These are phyloP conservation scores for Endothia cerciana DNA, from an alignment of 2,329 filamentous ascomycete species.

Conservation along the genomic window DNA sequence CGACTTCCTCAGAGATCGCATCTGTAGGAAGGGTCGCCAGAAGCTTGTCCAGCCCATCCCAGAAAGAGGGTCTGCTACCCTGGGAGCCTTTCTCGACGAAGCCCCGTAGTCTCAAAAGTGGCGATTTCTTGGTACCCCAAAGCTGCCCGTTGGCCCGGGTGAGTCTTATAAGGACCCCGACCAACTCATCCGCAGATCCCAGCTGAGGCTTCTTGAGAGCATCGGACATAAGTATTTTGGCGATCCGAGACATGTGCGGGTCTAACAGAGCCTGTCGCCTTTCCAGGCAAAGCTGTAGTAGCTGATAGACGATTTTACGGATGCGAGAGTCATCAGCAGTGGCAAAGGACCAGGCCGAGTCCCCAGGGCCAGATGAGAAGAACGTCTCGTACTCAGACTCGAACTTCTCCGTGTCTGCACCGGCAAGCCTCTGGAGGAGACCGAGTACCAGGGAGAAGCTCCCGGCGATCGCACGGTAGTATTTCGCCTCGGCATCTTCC, in stretches of 20 bases:
- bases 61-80: slow-evolving; percentile 71
- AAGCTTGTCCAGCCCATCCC: slow-evolving; percentile 69
- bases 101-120: slow-evolving; percentile 61
- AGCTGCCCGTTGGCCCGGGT: slow-evolving; percentile 68
- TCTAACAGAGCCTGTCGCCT: slow-evolving; percentile 51
- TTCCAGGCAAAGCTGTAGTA: slow-evolving; percentile 54
- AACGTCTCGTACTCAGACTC: slow-evolving; percentile 66
- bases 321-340: slow-evolving; percentile 63
- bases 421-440: slow-evolving; percentile 53
- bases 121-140: slow-evolving; percentile 72
- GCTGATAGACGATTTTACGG: slow-evolving; percentile 54
- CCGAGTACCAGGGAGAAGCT: slow-evolving; percentile 59
- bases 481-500: slow-evolving; percentile 87
- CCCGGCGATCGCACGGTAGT: slow-evolving; percentile 70
- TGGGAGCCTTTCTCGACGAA: slow-evolving; percentile 87
- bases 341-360: slow-evolving; percentile 68
- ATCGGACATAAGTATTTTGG: slow-evolving; percentile 69
- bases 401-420: slow-evolving; percentile 61
- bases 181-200: slow-evolving; percentile 73
- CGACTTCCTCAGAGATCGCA: slow-evolving; percentile 50
- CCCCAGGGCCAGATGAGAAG: slow-evolving; percentile 57
- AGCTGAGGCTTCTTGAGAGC: slow-evolving; percentile 73
- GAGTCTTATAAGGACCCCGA: slow-evolving; percentile 67
- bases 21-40: slow-evolving; percentile 62
- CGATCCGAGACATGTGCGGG: slow-evolving; percentile 54